phyloP scores from a whole-genome alignment of 1,284 basidiomycete species.

The Puccinia horiana region DNA sequence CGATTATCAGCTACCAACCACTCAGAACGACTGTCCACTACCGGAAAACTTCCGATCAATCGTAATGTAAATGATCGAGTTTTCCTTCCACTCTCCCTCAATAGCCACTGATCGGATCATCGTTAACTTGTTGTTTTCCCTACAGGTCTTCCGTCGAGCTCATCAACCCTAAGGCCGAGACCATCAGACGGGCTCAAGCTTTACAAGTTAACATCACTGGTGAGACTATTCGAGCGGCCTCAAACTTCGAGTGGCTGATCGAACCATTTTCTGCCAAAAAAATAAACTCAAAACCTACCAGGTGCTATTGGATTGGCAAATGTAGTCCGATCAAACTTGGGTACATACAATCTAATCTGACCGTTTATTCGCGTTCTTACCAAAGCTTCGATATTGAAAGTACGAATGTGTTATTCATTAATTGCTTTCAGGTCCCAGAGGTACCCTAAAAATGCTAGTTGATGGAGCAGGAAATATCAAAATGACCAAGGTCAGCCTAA shows the following conservation, averaged over 20 bases:
- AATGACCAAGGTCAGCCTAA: slow-evolving; percentile 81
- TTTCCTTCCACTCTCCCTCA: background rate
- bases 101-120: background rate
- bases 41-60: background rate
- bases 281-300: slow-evolving; percentile 58
- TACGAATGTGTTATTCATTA: background rate
- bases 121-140: background rate
- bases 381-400: background rate
- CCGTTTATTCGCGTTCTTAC: background rate
- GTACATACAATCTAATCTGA: too few relatives aligned
- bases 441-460: slow-evolving; percentile 98
- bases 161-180: slow-evolving; percentile 69
- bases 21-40: background rate
- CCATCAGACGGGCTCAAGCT: slow-evolving; percentile 84
- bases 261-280: background rate
- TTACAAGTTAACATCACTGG: slow-evolving; percentile 73
- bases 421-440: slow-evolving; percentile 72
- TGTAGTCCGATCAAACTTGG: slow-evolving; percentile 95
- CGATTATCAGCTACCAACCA: background rate
- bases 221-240: slow-evolving; percentile 2
- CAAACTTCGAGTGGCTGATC: slow-evolving; percentile 65
- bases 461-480: slow-evolving; percentile 99
- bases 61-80: background rate
- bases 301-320: slow-evolving; percentile 96
- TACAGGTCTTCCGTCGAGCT: slow-evolving; percentile 48